Evolutionary conservation across 495 filamentous ascomycete genomes (phyloP), one percentile per base, ranked within the genome.

Genomic region (Beverwykella pulmonaria): DNA sequence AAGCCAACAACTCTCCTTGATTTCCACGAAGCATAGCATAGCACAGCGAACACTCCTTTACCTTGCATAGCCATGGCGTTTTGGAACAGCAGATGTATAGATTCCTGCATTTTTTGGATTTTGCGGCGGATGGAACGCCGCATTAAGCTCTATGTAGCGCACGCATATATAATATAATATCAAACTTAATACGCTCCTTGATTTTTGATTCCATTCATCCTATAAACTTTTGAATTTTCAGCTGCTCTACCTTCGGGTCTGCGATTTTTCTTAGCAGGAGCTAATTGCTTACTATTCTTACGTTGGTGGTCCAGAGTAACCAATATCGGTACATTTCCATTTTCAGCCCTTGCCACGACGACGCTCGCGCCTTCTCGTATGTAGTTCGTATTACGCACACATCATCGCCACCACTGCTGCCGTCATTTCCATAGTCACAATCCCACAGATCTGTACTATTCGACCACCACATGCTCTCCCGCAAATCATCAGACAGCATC

Each of bases 111-210:
- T n/a, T n/a, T n/a, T n/a, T 14, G 12, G 15, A 25, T 22, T 63
- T 30, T 46, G 55, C 19, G 44, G 17, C 29, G 22, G n/a, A 50
- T 44, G 27, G 26, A 50, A 12, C 9, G 23, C 0, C 15, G 23
- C 23, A 12, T 10, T 53, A 53, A 22, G 1, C 32, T 20, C 44
- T 36, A 20, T 7, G 14, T 7, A 30, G 30, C 29, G 32, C 39
- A 8, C 10, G n/a, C 60, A 54, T 32, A 56, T 39, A 58, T 44
- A 58, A 7, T 57, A 68, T 62, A 63, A 36, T 64, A 70, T 60
- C 67, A 32, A 70, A 70, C 67, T 70, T 61, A 25, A 54, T 29
- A 65, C 67, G 46, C 67, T 70, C 67, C 61, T 65, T 41, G 20
- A 1, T 23, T 39, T 44, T 17, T 22, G 20, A 15, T 17, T 47